Evolutionary conservation across 2,329 filamentous ascomycete genomes (phyloP).

Genomic region (Emergomyces africanus): DNA sequence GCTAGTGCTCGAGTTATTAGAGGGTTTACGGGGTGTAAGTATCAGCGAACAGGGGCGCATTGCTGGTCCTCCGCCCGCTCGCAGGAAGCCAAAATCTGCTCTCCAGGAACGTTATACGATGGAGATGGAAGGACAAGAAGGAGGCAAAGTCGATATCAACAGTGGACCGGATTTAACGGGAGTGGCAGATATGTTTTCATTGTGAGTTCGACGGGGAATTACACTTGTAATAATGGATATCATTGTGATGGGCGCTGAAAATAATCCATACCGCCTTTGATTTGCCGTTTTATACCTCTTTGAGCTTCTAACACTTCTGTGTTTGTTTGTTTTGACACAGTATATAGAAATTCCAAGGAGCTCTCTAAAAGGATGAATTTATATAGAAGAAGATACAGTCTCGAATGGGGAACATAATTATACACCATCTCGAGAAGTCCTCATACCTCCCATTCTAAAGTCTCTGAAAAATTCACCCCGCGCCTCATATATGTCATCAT

Average conservation of each 20-base stretch:
- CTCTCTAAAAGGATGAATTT: background rate
- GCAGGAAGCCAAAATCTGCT: slow-evolving; percentile 29
- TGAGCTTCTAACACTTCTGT: background rate
- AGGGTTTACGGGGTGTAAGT: slow-evolving; percentile 77
- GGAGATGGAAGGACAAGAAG: slow-evolving; percentile 31
- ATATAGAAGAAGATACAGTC: background rate
- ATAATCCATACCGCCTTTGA: background rate
- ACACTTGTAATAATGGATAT: background rate
- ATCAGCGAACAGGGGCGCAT: slow-evolving; percentile 91
- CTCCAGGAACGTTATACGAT: slow-evolving; percentile 34
- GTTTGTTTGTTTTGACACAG: background rate
- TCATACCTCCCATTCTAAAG: background rate
- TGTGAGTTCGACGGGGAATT: slow-evolving; percentile 1
- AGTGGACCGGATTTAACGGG: slow-evolving; percentile 39
- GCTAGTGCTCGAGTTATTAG: slow-evolving; percentile 70
- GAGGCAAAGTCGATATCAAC: slow-evolving; percentile 30
- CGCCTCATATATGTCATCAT: background rate
- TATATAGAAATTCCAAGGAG: background rate
- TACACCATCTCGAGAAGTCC: background rate
- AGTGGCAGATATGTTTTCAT: slow-evolving; percentile 42
- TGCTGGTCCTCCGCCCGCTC: slow-evolving; percentile 28
- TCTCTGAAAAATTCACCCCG: background rate
- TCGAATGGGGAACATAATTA: background rate
- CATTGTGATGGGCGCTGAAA: background rate
- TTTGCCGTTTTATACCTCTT: background rate